Conservation (phyloP, 2,329 filamentous ascomycete genomes). For the Cadophora sp. region DNA sequence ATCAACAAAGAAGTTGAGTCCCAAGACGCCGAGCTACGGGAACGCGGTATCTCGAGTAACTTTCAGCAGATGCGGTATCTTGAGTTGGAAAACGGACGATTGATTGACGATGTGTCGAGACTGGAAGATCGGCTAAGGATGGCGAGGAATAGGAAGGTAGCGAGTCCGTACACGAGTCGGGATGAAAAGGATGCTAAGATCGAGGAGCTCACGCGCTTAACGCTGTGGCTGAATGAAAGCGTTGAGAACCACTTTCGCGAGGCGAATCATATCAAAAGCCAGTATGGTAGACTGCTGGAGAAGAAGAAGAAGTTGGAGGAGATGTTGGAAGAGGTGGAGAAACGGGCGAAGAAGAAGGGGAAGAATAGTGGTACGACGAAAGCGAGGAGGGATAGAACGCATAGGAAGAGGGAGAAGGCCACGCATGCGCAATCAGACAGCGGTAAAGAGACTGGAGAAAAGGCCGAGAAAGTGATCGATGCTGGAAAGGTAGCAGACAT, state of each 20-base stretch:
- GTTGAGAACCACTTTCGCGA: background rate
- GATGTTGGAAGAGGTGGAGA: background rate
- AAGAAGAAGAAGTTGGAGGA: background rate
- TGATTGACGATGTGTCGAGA: background rate
- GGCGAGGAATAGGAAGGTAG: background rate
- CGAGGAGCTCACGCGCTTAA: background rate
- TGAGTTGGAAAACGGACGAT: background rate
- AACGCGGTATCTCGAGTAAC: background rate
- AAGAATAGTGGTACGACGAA: background rate
- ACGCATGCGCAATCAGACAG: background rate
- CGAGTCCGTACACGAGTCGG: background rate
- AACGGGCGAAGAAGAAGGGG: background rate
- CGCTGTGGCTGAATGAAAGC: background rate
- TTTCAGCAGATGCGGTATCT: background rate
- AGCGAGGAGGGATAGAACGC: background rate
- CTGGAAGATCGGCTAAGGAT: background rate
- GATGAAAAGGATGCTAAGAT: conserved; percentile 6
- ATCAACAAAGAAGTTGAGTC: background rate
- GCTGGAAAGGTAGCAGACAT: background rate
- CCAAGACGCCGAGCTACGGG: background rate
- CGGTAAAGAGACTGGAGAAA: background rate
- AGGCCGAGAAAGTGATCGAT: background rate
- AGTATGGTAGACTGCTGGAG: background rate
- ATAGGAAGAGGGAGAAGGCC: background rate
- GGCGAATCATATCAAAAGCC: background rate